A percentile compares a stretch with the other conserved stretches of the same genome.
Evolutionary conservation across 2,329 filamentous ascomycete genomes (phyloP).

Genomic region (Paraconiothyrium brasiliense): DNA sequence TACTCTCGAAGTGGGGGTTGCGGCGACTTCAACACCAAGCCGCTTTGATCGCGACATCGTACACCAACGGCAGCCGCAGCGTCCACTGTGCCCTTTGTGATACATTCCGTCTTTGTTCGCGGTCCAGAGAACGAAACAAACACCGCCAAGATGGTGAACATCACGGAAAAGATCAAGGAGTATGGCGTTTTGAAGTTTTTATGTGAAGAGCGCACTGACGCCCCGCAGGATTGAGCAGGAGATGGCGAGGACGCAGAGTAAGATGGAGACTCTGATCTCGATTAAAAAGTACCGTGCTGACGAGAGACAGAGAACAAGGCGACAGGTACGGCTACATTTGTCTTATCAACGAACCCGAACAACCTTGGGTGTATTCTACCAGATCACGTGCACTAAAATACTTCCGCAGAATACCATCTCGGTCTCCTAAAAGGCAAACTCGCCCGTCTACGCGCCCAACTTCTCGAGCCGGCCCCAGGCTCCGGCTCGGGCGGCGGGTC

Average conservation of each 20-base stretch:
- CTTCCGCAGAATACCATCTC: constrained; percentile 86
- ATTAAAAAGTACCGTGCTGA: constrained; percentile 42
- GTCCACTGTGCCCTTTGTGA: constrained; percentile 17
- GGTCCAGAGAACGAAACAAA: not conserved
- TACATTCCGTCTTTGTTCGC: constrained; percentile 11
- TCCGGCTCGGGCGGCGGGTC: constrained; percentile 79
- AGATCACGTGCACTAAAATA: constrained; percentile 50
- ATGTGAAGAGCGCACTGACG: constrained; percentile 40
- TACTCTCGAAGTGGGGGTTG: constrained; percentile 27
- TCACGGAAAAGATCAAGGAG: constrained; percentile 99
- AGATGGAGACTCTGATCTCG: constrained; percentile 30
- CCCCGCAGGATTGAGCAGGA: constrained; percentile 92
- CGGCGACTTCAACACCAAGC: constrained; percentile 46
- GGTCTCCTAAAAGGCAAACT: constrained; percentile 98
- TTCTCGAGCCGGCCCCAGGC: constrained; percentile 87
- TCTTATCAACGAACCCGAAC: not conserved
- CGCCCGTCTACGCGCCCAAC: constrained; percentile 89
- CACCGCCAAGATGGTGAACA: constrained; percentile 84
- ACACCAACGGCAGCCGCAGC: constrained; percentile 20
- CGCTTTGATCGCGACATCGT: constrained; percentile 40
- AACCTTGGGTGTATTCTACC: not conserved
- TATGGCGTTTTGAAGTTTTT: constrained; percentile 58
- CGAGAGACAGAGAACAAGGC: constrained; percentile 87
- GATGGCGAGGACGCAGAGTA: constrained; percentile 99
- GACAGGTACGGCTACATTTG: constrained; percentile 74